Evolutionary conservation across 1,284 basidiomycete species (phyloP).

Genomic region (Coniferiporia weirii): DNA sequence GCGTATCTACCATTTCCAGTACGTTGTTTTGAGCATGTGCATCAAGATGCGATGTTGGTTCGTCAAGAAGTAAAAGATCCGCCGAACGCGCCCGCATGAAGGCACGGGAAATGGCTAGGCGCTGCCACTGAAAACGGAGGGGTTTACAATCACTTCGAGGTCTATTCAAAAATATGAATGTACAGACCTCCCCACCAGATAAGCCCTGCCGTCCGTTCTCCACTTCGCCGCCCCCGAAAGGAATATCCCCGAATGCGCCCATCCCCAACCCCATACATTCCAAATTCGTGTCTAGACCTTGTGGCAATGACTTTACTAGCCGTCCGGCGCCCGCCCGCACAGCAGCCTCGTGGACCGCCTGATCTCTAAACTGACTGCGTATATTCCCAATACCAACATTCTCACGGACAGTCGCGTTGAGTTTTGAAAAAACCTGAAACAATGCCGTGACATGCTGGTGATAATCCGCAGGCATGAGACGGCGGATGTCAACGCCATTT

Average conservation of each 20-base stretch:
- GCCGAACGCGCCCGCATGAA: slow-evolving; percentile 79
- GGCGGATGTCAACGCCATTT: slow-evolving; percentile 63
- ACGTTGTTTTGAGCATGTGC: slow-evolving; percentile 75
- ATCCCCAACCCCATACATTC: slow-evolving; percentile 51
- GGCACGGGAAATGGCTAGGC: slow-evolving; percentile 75
- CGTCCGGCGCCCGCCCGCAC: slow-evolving; percentile 59
- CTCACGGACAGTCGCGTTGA: slow-evolving; percentile 64
- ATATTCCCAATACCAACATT: slow-evolving; percentile 77
- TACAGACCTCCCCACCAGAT: slow-evolving; percentile 72
- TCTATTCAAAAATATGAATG: not conserved
- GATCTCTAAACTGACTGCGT: slow-evolving; percentile 23
- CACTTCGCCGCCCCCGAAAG: slow-evolving; percentile 31
- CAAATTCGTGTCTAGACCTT: slow-evolving; percentile 61
- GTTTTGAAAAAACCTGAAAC: slow-evolving; percentile 79
- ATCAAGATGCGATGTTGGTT: slow-evolving; percentile 79
- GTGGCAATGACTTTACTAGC: slow-evolving; percentile 57
- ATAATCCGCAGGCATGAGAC: slow-evolving; percentile 58
- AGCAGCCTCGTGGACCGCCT: slow-evolving; percentile 55
- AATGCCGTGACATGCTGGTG: slow-evolving; percentile 71
- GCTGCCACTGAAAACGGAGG: slow-evolving; percentile 64
- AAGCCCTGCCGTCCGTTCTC: slow-evolving; percentile 49
- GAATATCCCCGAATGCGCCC: slow-evolving; percentile 10
- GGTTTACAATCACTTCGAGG: not conserved
- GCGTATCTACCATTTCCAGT: slow-evolving; percentile 63
- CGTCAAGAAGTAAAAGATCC: slow-evolving; percentile 76